Evolutionary conservation across 2,329 filamentous ascomycete species (phyloP).

Genomic region (Dactylellina cionopaga): DNA sequence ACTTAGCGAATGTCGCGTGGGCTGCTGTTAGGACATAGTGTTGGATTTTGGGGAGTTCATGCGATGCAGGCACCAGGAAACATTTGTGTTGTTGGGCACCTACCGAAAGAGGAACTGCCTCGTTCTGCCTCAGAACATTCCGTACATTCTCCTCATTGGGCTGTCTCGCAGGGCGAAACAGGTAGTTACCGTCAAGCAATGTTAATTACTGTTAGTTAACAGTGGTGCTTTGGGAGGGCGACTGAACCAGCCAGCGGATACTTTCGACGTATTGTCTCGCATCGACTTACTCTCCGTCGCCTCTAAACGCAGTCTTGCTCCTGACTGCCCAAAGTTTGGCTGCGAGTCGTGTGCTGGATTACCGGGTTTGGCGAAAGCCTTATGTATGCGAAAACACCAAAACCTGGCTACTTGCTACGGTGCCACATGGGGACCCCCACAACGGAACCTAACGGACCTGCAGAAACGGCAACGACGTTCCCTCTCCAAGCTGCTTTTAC

Average conservation of each 20-base stretch:
- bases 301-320: slow-evolving; percentile 9
- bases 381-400: slow-evolving; percentile 27
- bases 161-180: slow-evolving; percentile 19
- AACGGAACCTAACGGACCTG: slow-evolving; percentile 38
- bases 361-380: slow-evolving; percentile 34
- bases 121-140: slow-evolving; percentile 43
- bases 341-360: slow-evolving; percentile 42
- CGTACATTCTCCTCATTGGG: slow-evolving; percentile 10
- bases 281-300: slow-evolving; percentile 50
- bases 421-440: slow-evolving; percentile 48
- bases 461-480: slow-evolving; percentile 44
- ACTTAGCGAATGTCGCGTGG: slow-evolving; percentile 7
- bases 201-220: too few species aligned
- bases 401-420: slow-evolving; percentile 34
- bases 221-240: too few species aligned
- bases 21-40: not conserved
- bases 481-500: slow-evolving; percentile 11
- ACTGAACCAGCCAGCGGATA: slow-evolving; percentile 33
- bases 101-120: slow-evolving; percentile 45
- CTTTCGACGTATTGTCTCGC: slow-evolving; percentile 46
- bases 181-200: slow-evolving; percentile 10
- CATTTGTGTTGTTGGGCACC: slow-evolving; percentile 32
- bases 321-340: slow-evolving; percentile 6
- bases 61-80: slow-evolving; percentile 35
- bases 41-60: slow-evolving; percentile 45